Conservation (phyloP, 1,284 basidiomycete genomes). For the Macrocybe sp. region DNA sequence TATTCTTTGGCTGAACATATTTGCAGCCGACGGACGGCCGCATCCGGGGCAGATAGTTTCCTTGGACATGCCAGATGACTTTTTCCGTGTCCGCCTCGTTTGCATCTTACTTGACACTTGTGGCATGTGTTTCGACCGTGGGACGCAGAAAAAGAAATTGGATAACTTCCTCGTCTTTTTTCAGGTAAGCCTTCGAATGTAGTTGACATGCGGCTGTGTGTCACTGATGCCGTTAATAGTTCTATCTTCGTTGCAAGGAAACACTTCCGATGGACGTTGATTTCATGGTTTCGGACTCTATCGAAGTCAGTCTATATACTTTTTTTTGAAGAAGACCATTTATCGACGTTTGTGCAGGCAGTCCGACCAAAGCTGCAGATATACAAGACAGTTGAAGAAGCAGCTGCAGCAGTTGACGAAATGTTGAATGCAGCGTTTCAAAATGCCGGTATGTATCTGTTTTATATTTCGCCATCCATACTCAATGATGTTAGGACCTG, state of each 20-base stretch:
- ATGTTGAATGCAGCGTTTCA: slow-evolving; percentile 72
- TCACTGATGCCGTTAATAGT: slow-evolving; percentile 38
- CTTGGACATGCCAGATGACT: slow-evolving; percentile 93
- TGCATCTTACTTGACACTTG: slow-evolving; percentile 94
- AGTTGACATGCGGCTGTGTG: background rate
- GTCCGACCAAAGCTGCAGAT: slow-evolving; percentile 72
- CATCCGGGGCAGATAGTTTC: slow-evolving; percentile 73
- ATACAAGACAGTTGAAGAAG: slow-evolving; percentile 77
- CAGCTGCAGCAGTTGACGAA: slow-evolving; percentile 83
- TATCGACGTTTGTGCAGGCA: slow-evolving; percentile 42
- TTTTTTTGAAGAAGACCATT: background rate
- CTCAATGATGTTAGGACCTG: slow-evolving; percentile 4
- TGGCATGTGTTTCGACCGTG: slow-evolving; percentile 96
- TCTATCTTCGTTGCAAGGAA: slow-evolving; percentile 86
- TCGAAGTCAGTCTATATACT: slow-evolving; percentile 58
- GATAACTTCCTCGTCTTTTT: slow-evolving; percentile 93
- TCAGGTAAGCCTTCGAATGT: slow-evolving; percentile 51
- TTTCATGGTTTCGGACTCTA: slow-evolving; percentile 92
- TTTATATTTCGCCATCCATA: background rate
- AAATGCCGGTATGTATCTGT: slow-evolving; percentile 41
- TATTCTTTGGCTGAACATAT: slow-evolving; percentile 8
- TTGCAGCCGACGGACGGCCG: slow-evolving; percentile 81
- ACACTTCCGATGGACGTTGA: slow-evolving; percentile 94
- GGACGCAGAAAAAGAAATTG: slow-evolving; percentile 85
- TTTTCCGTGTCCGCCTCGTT: slow-evolving; percentile 89